A percentile compares a stretch with the other conserved stretches of the same genome.
phyloP scores from a whole-genome alignment of 2,329 filamentous ascomycete genomes.

The Eutypa lata region DNA sequence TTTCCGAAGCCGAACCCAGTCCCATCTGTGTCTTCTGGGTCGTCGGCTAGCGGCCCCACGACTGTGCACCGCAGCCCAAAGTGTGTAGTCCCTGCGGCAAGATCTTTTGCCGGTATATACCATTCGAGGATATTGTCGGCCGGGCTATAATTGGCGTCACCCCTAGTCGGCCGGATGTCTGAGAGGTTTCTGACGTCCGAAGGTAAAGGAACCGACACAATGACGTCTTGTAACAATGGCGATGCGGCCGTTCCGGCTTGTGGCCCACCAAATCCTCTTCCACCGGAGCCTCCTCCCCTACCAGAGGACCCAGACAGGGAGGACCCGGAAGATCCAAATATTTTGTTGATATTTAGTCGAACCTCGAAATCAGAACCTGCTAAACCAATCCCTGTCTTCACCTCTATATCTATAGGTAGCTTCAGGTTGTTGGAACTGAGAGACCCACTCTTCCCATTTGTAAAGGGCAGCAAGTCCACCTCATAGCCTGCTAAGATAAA shows the following conservation, averaged over 20 bases:
- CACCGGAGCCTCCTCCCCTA: slow-evolving; percentile 37
- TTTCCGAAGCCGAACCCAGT: slow-evolving; percentile 49
- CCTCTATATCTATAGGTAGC: slow-evolving; percentile 76
- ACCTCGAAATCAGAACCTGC: slow-evolving; percentile 86
- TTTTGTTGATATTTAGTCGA: slow-evolving; percentile 66
- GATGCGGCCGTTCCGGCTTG: slow-evolving; percentile 54
- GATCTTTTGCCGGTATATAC: slow-evolving; percentile 76
- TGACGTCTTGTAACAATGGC: slow-evolving; percentile 71
- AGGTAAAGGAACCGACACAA: slow-evolving; percentile 76
- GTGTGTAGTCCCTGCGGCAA: slow-evolving; percentile 61
- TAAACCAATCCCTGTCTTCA: slow-evolving; percentile 75
- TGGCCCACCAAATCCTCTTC: slow-evolving; percentile 40
- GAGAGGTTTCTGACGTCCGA: slow-evolving; percentile 75
- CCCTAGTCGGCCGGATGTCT: slow-evolving; percentile 76
- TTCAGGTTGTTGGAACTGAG: slow-evolving; percentile 64
- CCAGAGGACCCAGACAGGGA: slow-evolving; percentile 37
- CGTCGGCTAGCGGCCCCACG: slow-evolving; percentile 58
- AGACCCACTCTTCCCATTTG: slow-evolving; percentile 53
- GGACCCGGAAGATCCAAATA: slow-evolving; percentile 47
- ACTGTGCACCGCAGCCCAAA: slow-evolving; percentile 80
- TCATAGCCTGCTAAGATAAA: slow-evolving; percentile 95
- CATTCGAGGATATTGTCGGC: slow-evolving; percentile 75
- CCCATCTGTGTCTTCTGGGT: slow-evolving; percentile 43
- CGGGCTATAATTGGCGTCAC: slow-evolving; percentile 78
- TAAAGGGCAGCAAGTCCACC: slow-evolving; percentile 79